Evolutionary conservation across 208 protist genomes (phyloP).

Genomic region (Leishmania mexicana): DNA sequence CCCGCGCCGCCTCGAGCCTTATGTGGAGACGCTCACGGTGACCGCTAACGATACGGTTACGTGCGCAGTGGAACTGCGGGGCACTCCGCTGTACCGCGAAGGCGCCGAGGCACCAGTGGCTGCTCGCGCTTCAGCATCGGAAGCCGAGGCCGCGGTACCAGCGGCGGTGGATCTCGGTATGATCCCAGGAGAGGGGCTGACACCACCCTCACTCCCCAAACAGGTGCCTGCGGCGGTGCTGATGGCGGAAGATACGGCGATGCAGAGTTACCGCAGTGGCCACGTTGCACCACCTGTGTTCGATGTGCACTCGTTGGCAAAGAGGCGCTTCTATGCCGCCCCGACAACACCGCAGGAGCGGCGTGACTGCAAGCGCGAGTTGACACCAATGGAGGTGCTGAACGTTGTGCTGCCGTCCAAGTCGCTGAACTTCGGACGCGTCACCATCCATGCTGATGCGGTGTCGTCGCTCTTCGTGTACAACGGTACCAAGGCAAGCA

Average conservation of each 20-base stretch:
- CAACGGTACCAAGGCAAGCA: conserved; percentile 82
- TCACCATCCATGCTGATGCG: conserved; percentile 83
- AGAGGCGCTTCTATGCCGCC: conserved; percentile 76
- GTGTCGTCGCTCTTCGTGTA: conserved; percentile 89
- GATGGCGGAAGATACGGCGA: conserved; percentile 26
- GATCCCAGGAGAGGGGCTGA: conserved; percentile 77
- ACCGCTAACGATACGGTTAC: conserved; percentile 74
- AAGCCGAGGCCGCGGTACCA: conserved; percentile 33
- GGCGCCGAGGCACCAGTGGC: neutral
- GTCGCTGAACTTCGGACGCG: conserved; percentile 87
- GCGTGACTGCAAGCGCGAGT: conserved; percentile 89
- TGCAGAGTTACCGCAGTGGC: conserved; percentile 23
- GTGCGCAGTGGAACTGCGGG: conserved; percentile 50
- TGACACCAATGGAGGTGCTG: conserved; percentile 88
- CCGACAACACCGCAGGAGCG: conserved; percentile 85
- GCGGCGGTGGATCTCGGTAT: conserved; percentile 82
- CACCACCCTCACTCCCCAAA: conserved; percentile 52
- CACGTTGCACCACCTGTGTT: conserved; percentile 66
- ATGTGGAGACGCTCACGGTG: conserved; percentile 62
- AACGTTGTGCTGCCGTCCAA: conserved; percentile 80
- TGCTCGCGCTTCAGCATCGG: neutral
- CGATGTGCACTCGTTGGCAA: conserved; percentile 82
- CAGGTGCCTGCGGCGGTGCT: conserved; percentile 29
- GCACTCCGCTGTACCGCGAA: conserved; percentile 35
- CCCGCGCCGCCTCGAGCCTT: conserved; percentile 80